Evolutionary conservation across 129 eudicot genomes (phyloP), one percentile per base, ranked within the genome.

Genomic region (Flaveria sonorensis): DNA sequence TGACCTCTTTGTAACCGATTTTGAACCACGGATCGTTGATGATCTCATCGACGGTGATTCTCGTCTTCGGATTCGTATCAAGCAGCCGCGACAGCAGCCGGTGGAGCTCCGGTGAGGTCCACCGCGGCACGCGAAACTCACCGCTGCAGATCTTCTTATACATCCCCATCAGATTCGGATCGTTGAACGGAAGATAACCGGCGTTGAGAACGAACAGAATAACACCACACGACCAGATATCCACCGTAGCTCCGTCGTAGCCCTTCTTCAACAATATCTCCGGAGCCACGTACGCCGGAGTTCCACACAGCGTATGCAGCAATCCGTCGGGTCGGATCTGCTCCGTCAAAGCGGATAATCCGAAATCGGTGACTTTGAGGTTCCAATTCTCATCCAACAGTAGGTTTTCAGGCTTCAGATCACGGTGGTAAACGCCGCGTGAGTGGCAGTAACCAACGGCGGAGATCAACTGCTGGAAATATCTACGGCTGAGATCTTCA

Each of bases 201-300:
- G 87, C 84, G 40, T 82, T 70, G 0, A 88, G 73, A 1, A 88
- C 92, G 42, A 53, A 88, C 14, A 88, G 30, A 64, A 88, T 74
- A n/a, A 88, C 86, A 0, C 92, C 92, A 14, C 92, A 88, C 6
- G 89, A 85, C 92, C 92, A 88, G 43, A 88, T 77, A 40, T 88
- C 92, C 10, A 84, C 80, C 73, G 85, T 85, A 1, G 80, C 92
- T 10, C 87, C 89, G 21, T 88, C 87, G 46, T 82, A 85, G 0
- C 89, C 89, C 62, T 85, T 85, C 57, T 76, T 79, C 10, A 42
- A 30, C 2, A 85, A 5, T 23, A 82, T 74, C 77, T 85, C 86
- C 42, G 86, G 89, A 6, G 89, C 86, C 15, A 85, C 79, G 62
- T 85, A 85, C 21, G 88, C 83, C 26, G 88, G 88, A 0, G 88